Percentiles rank a stretch among this genome's conserved stretches.
Conservation (phyloP, 2,329 filamentous ascomycete genomes). For the Fusarium palustre region DNA sequence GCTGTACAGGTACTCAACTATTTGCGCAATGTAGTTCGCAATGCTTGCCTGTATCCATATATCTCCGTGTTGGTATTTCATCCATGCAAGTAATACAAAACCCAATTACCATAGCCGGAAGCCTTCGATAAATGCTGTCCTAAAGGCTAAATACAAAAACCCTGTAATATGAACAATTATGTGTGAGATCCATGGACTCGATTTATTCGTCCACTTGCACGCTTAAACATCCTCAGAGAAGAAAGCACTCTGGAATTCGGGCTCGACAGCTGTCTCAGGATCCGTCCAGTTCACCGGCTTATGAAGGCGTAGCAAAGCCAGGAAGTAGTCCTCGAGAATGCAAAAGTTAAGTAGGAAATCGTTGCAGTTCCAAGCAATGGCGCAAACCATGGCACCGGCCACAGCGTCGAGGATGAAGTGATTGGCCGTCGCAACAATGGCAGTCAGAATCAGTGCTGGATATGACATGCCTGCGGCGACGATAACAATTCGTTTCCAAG, state of each 20-base stretch:
- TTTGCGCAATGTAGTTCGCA: conserved; percentile 19
- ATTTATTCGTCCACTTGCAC: background rate
- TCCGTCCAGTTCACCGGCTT: conserved; percentile 66
- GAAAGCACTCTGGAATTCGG: conserved; percentile 47
- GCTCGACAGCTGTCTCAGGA: conserved; percentile 52
- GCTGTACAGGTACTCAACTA: conserved; percentile 6
- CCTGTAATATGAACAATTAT: background rate
- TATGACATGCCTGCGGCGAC: conserved; percentile 69
- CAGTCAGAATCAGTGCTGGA: conserved; percentile 72
- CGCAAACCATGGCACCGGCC: conserved; percentile 74
- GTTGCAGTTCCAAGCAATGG: conserved; percentile 70
- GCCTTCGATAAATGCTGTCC: no score
- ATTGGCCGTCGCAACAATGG: conserved; percentile 78
- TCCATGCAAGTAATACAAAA: no score
- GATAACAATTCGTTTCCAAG: conserved; percentile 62
- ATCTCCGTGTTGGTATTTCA: no score
- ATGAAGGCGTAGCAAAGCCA: conserved; percentile 71
- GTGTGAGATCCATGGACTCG: conserved; percentile 18
- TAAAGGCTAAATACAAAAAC: no score
- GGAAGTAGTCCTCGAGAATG: conserved; percentile 75
- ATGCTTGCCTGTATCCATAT: background rate
- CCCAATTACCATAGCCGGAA: background rate
- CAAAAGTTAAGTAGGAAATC: conserved; percentile 70
- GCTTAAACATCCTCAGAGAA: conserved; percentile 41
- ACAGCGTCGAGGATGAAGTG: conserved; percentile 79